These are phyloP conservation scores for Wickerhamomyces ciferrii DNA, from an alignment of 805 yeast genomes.

Conservation along the genomic window DNA sequence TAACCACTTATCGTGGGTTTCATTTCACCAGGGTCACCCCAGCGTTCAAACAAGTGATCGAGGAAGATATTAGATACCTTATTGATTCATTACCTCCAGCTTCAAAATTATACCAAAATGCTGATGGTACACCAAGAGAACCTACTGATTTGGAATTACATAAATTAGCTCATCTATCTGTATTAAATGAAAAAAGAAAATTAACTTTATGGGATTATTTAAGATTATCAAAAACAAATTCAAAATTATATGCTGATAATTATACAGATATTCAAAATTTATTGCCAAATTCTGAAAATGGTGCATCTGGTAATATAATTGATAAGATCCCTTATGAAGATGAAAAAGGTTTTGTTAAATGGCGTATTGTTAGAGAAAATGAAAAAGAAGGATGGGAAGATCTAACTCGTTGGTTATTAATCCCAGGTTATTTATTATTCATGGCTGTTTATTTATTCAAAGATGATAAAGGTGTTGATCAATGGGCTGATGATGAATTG, in stretches of 20 bases:
- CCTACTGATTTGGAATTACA: constrained; percentile 70
- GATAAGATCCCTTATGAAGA: constrained; percentile 85
- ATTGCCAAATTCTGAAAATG: constrained; percentile 37
- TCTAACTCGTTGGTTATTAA: constrained; percentile 62
- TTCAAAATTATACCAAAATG: constrained; percentile 61
- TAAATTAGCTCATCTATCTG: constrained; percentile 65
- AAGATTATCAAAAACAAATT: constrained; percentile 45
- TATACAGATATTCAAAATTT: constrained; percentile 53
- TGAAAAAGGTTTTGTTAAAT: constrained; percentile 70
- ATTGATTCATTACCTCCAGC: constrained; percentile 61
- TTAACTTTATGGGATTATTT: constrained; percentile 42
- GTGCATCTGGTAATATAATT: constrained; percentile 56
- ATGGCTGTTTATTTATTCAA: constrained; percentile 47
- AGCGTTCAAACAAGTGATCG: constrained; percentile 40
- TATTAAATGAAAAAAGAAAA: constrained; percentile 51
- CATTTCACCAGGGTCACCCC: constrained; percentile 5
- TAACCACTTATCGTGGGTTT: not conserved
- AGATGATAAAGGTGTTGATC: constrained; percentile 46
- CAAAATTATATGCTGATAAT: constrained; percentile 54
- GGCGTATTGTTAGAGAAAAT: constrained; percentile 72
- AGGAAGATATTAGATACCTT: constrained; percentile 55
- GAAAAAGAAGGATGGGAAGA: constrained; percentile 85
- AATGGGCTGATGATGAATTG: constrained; percentile 84
- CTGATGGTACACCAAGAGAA: constrained; percentile 69
- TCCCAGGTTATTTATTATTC: constrained; percentile 62